Base-by-base conservation (phyloP, 805 yeast genomes). In the Kregervanrija pseudodelftensis region DNA sequence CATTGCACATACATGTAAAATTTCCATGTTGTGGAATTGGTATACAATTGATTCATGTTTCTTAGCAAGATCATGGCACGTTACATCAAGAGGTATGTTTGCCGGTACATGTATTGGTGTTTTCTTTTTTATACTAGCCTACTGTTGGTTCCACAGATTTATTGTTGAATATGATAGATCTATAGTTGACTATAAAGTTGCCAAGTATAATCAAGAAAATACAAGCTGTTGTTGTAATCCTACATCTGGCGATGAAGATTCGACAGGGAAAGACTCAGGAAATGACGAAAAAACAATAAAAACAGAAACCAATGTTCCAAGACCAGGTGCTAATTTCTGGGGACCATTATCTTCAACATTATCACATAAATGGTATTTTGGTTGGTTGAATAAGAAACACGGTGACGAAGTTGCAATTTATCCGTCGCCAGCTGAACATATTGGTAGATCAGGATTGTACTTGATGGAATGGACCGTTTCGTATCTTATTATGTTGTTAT, bases 51-150 rank as follows among this genome's bases (percentile, higher is more conserved):
- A 82, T 51, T 65, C 81, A 5, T 82, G 87, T 57, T 82, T 82
- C 55, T 68, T 82, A 48, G 71, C 85, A 8, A 66, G 60, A 38
- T 64, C 80, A 30, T 82, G 89, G 89, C 85, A 77, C 47, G 76
- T 78, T 38, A 68, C 61, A 12, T 66, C 79, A 2, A 66, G 65
- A 44, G 82, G 81, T 1, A 78, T 70, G 62, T 82, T 82, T 64
- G 87, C 85, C 3, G 87, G 86, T n/a, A 71, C 85, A 1, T 82
- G 88, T 62, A 67, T 82, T 30, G 87, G 87, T n/a, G 76, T 79
- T 9, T 75, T 80, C 57, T 64, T 76, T 30, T 64, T 82, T 55
- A 81, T 78, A 3, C 59, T 80, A 41, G 73, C 74, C 10, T 68
- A 79, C 9, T 80, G 79, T 55, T 73, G 80, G 76, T 60, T 79